Conservation (phyloP, 306 rosid genomes). For the Vachellia collinsii region DNA sequence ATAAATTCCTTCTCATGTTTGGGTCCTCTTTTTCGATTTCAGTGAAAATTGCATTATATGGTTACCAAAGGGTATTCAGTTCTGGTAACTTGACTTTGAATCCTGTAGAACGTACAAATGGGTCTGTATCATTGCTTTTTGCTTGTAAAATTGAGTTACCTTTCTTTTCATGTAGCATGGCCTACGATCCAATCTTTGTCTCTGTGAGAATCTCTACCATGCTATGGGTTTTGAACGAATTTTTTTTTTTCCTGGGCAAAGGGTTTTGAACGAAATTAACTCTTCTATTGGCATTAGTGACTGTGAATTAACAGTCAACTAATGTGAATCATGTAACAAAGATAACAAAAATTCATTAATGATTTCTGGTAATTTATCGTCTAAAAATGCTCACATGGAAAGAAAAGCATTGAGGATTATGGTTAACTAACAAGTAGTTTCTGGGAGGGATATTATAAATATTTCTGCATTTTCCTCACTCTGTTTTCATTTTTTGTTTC, state of each 20-base stretch:
- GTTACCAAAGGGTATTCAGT: not conserved
- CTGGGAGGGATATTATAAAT: not conserved
- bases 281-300: not conserved
- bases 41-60: not conserved
- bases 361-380: not conserved
- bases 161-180: not conserved
- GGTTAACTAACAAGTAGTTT: conserved; percentile 1
- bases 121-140: not conserved
- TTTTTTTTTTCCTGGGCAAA: no score
- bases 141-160: not conserved
- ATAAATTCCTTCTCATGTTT: conserved; percentile 10
- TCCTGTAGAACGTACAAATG: no score
- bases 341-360: not conserved
- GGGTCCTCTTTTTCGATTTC: not conserved
- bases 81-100: not conserved
- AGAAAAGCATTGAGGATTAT: conserved; percentile 17
- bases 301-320: conserved; percentile 6
- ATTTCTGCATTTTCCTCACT: not conserved
- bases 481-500: conserved; percentile 7
- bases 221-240: not conserved
- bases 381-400: conserved; percentile 5
- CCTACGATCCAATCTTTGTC: not conserved
- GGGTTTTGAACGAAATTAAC: not conserved
- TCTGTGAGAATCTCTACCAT: no score
- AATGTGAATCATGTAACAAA: not conserved